Base-by-base conservation (phyloP, 306 rosid species). In the Casuarina cunninghamiana region DNA sequence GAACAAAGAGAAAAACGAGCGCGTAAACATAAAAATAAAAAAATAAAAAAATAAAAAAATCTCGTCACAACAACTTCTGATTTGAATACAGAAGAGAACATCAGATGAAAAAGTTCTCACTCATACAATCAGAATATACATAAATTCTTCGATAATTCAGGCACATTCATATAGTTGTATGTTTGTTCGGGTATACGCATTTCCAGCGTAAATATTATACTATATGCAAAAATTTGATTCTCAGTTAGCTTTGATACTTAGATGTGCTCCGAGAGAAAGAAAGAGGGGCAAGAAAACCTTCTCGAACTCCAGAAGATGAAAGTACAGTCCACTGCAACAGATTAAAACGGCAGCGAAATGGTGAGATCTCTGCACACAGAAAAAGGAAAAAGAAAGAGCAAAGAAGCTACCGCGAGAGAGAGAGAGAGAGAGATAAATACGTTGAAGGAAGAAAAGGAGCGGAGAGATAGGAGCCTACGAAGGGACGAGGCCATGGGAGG, bases 401-500 rank as follows among this genome's bases (percentile, higher is more conserved):
- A 13, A 45, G 61, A 65, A 74, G 73, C 57, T 35, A 11, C 3
- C 39, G 17, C 58, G 67, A 26, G 71, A 49, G 37, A 41, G 35
- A 26, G 53, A 53, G 75, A 71, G 69, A 50, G 78, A 83, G 81
- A 77, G 48, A 74, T 32, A 55, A 2, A 35, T 74, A 86, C 86
- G 77, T 74, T 69, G 8, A 82, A 53, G 82, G 80, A 81, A 43
- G 75, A 41, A 41, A 75, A 83, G 80, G 77, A 83, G 78, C 73
- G 77, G 57, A 75, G 83, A 3, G 80, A 79, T 43, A 63, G 84
- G 75, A 86, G 81, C 82, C 86, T 79, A 13, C 91, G 90, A 88
- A 83, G 37, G 48, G 78, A 81, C 15, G 91, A 78, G 35, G 90
- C 90, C 98, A 94, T 94, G 75, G 4, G 84, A 83, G 77, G 75